Evolutionary conservation across 2,329 filamentous ascomycete genomes (phyloP), one percentile per base, ranked within the genome.

Genomic region (Sporothrix pallida): DNA sequence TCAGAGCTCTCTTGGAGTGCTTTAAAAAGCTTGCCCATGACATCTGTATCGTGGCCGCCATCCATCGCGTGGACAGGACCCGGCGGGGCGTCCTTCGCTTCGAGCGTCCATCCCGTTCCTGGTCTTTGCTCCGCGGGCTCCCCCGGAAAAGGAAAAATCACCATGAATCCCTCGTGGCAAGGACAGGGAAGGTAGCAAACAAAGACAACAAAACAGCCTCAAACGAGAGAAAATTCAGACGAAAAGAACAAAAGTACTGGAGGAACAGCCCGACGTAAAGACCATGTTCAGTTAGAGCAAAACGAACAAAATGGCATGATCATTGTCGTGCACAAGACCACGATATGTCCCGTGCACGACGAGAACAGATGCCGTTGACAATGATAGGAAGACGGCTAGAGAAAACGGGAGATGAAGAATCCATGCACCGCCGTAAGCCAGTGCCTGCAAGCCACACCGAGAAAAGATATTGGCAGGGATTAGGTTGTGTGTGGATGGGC

Each of bases 401-500:
- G 26, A 8, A 44, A 20, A 20, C 60, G 60, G 3, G 20, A 15
- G 12, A 46, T 17, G 37, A 56, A 10, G 37, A 65, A 20, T 42
- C 58, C 37, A 23, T 65, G 60, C 60, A 65, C 60, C 60, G 60
- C 60, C 60, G 60, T 31, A 65, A 20, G 31, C 37, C 9, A 13
- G 26, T 65, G 9, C 37, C 60, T 65, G 37, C 60, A 65, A 65
- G 60, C 60, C 60, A 65, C 60, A 44, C 60, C 42, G 60, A 42
- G 23, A 46, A 65, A 46, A 46, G 60, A 63, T 20, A 37, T 37
- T 37, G 31, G 5, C 60, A 63, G 60, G 60, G 60, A 63, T 63
- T 7, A 37, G 7, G 31, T 37, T 37, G 31, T 6, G 56, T 15
- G 58, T 42, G 6, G 31, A n/a, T n/a, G 58, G 20, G 13, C n/a